A percentile compares a stretch with the other conserved stretches of the same genome.
phyloP scores from a whole-genome alignment of 2,329 filamentous ascomycete genomes.

The Hypoxylon rubiginosum region DNA sequence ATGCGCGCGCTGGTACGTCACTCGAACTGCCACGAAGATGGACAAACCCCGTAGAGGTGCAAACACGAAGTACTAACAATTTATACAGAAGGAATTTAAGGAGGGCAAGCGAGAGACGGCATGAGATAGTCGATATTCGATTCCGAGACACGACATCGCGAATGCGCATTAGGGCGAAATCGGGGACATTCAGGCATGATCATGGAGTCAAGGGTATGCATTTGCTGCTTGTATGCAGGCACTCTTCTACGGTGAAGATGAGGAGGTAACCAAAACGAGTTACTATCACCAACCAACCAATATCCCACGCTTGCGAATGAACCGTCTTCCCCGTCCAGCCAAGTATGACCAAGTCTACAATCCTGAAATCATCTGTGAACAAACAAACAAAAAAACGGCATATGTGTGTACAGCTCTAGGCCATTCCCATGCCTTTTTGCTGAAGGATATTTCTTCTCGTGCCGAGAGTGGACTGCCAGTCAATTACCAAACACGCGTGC shows the following conservation, averaged over 20 bases:
- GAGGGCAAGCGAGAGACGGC: constrained; percentile 93
- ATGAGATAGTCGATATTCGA: constrained; percentile 58
- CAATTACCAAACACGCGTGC: constrained; percentile 77
- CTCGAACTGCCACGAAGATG: background rate
- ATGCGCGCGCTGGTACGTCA: constrained; percentile 93
- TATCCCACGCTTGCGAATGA: constrained; percentile 17
- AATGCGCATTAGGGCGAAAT: constrained; percentile 51
- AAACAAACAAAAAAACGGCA: constrained; percentile 51
- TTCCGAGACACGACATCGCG: constrained; percentile 47
- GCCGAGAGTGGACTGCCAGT: constrained; percentile 61
- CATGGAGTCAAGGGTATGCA: constrained; percentile 54
- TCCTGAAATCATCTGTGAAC: constrained; percentile 22
- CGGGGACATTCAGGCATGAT: constrained; percentile 51
- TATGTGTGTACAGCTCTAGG: constrained; percentile 66
- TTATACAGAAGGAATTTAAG: constrained; percentile 86
- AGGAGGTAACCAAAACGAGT: constrained; percentile 49
- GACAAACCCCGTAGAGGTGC: background rate
- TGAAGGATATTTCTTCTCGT: constrained; percentile 65
- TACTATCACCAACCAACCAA: constrained; percentile 38
- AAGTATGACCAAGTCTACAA: background rate
- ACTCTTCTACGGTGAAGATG: constrained; percentile 51
- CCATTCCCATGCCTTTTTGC: constrained; percentile 58
- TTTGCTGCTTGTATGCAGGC: constrained; percentile 50
- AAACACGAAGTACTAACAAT: constrained; percentile 37
- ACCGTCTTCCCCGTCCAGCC: constrained; percentile 7